Evolutionary conservation across 176 grass and related monocot species (phyloP).

Genomic region (Pontederia paniculata): DNA sequence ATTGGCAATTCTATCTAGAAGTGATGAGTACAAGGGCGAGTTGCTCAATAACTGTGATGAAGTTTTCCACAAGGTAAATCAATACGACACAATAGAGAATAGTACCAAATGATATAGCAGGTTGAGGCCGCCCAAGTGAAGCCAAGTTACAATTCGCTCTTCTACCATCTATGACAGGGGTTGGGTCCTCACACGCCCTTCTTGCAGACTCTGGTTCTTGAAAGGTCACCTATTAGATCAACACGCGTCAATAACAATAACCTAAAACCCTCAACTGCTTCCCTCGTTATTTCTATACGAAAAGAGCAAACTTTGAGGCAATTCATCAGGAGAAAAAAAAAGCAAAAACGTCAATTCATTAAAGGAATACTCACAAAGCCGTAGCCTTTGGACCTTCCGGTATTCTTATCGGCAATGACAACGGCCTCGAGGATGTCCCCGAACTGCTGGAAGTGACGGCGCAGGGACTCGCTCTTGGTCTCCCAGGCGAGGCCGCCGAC

Average conservation of each 20-base stretch:
- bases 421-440: constrained; percentile 92
- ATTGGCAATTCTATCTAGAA: too few relatives aligned
- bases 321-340: not conserved
- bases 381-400: constrained; percentile 88
- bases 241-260: constrained; percentile 1
- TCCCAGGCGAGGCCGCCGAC: constrained; percentile 18
- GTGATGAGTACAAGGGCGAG: too few relatives aligned
- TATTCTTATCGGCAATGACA: constrained; percentile 78
- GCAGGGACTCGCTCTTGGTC: constrained; percentile 62
- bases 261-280: not conserved
- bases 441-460: constrained; percentile 61
- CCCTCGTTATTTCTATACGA: not conserved
- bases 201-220: constrained; percentile 75
- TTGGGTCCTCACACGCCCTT: constrained; percentile 62
- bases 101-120: constrained; percentile 33
- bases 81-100: not conserved
- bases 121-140: constrained; percentile 64
- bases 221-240: constrained; percentile 61
- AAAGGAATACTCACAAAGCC: constrained; percentile 59
- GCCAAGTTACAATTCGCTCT: constrained; percentile 92
- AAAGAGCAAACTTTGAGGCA: not conserved
- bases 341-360: not conserved
- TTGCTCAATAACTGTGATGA: too few relatives aligned
- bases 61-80: not conserved
- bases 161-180: constrained; percentile 74